Evolutionary conservation across 164 flowering plant species (phyloP), one percentile per base, ranked within the genome.

Genomic region (Platanus orientalis): DNA sequence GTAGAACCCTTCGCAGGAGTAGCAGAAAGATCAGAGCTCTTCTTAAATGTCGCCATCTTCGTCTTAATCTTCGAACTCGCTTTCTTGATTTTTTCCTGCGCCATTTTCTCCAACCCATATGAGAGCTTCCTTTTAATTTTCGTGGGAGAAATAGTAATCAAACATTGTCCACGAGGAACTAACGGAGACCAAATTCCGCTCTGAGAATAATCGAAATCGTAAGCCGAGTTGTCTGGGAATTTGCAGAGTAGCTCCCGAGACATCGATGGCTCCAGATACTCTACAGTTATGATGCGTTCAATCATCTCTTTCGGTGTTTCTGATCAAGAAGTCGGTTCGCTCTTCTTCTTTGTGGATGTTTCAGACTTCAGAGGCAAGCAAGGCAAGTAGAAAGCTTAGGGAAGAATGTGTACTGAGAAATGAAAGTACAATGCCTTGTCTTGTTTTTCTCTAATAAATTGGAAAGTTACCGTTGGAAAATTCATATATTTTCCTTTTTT

Each of bases 171-270:
- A 4, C 82, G 80, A 58, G 83, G 88, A 61, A 81, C 64, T 29
- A 88, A 59, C 13, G 97, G 97, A 30, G 97, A 92, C 96, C 96
- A 92, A 34, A 92, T 76, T 19, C 90, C 84, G 68, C 97, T 92
- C 80, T 92, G 92, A 0, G 87, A 28, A 76, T 92, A 92, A 73
- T 92, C 88, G 76, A 92, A 92, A 62, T 81, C 97, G 70, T 75
- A 84, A 32, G 84, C 81, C 0, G 96, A 85, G 64, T 77, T 79
- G 69, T 92, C 94, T 6, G 97, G 96, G 70, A 83, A 92, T 50
- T 89, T 92, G 69, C 75, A 56, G 70, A 87, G 87, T 28, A 92
- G 90, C 51, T 82, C 83, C 42, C 40, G 65, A 6, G 87, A 77
- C 88, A 84, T 86, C 27, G 79, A 58, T 10, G 84, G 70, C 55